These are phyloP conservation scores for Citrus cavaleriei DNA, from an alignment of 345 rosid species.

Conservation along the genomic window DNA sequence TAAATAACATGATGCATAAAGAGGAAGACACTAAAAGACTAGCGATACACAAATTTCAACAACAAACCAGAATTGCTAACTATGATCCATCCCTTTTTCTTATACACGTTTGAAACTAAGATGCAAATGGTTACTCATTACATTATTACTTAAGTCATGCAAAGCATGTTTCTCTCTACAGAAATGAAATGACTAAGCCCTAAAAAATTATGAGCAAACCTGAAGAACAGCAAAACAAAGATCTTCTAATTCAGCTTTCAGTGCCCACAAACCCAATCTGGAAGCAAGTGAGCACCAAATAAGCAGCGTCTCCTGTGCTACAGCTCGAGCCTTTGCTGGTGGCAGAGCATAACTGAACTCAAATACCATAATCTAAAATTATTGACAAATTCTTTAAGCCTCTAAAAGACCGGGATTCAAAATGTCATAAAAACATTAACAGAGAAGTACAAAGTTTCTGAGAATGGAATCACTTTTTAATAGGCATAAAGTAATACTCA, in stretches of 20 bases:
- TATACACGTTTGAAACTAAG: too few relatives aligned
- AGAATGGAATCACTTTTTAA: neutral
- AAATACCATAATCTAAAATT: constrained; percentile 7
- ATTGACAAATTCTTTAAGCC: neutral
- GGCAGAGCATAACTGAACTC: constrained; percentile 60
- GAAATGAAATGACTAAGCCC: neutral
- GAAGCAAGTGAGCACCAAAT: constrained; percentile 84
- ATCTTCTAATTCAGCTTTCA: constrained; percentile 74
- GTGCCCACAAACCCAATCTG: constrained; percentile 73
- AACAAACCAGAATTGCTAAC: neutral
- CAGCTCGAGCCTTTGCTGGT: constrained; percentile 56
- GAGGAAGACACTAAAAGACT: neutral
- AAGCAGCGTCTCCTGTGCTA: constrained; percentile 68
- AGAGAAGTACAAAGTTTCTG: neutral
- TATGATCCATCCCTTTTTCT: neutral
- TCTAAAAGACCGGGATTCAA: neutral
- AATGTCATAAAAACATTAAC: neutral
- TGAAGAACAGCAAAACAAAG: constrained; percentile 74
- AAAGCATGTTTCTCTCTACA: constrained; percentile 10
- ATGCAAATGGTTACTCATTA: neutral
- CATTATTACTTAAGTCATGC: neutral
- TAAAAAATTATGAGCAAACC: constrained; percentile 33
- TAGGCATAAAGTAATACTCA: neutral
- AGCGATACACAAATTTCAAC: neutral
- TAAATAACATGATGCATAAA: neutral